phyloP scores from a whole-genome alignment of 352 stramenopile genomes.

The Phytophthora quininea region DNA sequence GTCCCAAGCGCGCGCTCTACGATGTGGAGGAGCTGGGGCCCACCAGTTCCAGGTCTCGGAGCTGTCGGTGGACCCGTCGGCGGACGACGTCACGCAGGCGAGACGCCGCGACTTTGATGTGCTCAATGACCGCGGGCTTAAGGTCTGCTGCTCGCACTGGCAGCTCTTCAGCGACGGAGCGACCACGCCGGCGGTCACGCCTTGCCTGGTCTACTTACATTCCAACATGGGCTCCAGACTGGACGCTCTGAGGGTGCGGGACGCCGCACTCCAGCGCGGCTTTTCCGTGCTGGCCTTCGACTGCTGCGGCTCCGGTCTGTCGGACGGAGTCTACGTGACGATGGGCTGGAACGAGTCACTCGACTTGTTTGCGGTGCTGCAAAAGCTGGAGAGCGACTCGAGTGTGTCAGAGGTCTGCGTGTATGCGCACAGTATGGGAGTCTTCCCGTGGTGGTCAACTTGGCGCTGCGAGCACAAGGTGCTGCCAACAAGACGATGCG shows the following conservation, averaged over 20 bases:
- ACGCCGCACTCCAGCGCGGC: slow-evolving; percentile 63
- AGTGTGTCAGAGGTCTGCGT: slow-evolving; percentile 66
- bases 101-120: slow-evolving; percentile 66
- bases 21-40: slow-evolving; percentile 53
- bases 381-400: slow-evolving; percentile 55
- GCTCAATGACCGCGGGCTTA: slow-evolving; percentile 72
- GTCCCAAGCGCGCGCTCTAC: slow-evolving; percentile 69
- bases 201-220: slow-evolving; percentile 83
- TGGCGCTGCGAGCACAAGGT: slow-evolving; percentile 61
- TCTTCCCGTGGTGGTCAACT: slow-evolving; percentile 82
- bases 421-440: slow-evolving; percentile 87
- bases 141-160: slow-evolving; percentile 79
- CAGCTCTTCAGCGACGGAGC: slow-evolving; percentile 49
- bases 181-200: slow-evolving; percentile 18
- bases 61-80: slow-evolving; percentile 22
- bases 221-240: slow-evolving; percentile 84
- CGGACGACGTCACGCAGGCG: slow-evolving; percentile 29
- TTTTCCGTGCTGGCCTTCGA: slow-evolving; percentile 87
- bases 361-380: slow-evolving; percentile 75
- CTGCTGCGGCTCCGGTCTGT: slow-evolving; percentile 77
- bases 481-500: slow-evolving; percentile 51
- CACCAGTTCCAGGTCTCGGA: slow-evolving; percentile 47
- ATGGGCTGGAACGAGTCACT: slow-evolving; percentile 85
- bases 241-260: slow-evolving; percentile 69
- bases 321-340: slow-evolving; percentile 85